Percentiles rank a stretch among this genome's conserved stretches.
phyloP scores from a whole-genome alignment of 1,139 yeast species.

The Saccharomyces hybrid region DNA sequence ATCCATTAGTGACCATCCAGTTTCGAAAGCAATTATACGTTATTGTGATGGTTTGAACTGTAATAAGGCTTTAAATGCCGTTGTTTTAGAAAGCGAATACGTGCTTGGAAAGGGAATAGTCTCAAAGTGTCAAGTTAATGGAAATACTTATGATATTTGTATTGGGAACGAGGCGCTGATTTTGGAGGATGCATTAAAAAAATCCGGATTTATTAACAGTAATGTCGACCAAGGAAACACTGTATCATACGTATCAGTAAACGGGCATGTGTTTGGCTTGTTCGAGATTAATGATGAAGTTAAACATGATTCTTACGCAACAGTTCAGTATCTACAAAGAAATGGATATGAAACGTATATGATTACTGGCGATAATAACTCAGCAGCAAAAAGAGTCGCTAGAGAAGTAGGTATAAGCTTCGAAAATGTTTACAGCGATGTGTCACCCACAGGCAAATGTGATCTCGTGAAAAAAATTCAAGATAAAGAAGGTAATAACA shows the following conservation, averaged over 20 bases:
- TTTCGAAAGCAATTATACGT: constrained; percentile 59
- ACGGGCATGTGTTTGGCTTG: constrained; percentile 54
- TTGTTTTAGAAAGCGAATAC: constrained; percentile 39
- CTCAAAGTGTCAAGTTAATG: constrained; percentile 28
- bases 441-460: constrained; percentile 72
- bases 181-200: constrained; percentile 16
- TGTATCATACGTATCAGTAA: constrained; percentile 40
- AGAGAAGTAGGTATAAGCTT: constrained; percentile 56
- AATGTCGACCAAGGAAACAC: constrained; percentile 23
- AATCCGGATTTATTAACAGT: constrained; percentile 5
- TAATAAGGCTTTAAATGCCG: constrained; percentile 22
- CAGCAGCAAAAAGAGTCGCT: constrained; percentile 63
- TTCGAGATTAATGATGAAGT: constrained; percentile 64
- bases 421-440: constrained; percentile 64
- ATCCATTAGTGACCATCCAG: constrained; percentile 76
- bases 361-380: constrained; percentile 79
- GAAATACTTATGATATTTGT: constrained; percentile 33
- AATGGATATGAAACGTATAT: constrained; percentile 67
- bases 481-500: constrained; percentile 24
- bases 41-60: constrained; percentile 26
- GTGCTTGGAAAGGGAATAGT: constrained; percentile 67
- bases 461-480: constrained; percentile 57
- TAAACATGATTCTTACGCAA: constrained; percentile 56
- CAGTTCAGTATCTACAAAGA: constrained; percentile 48
- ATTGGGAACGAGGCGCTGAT: constrained; percentile 56